Evolutionary conservation across 1,284 basidiomycete species (phyloP), one percentile per base, ranked within the genome.

Genomic region (Leccinum angustisporum): DNA sequence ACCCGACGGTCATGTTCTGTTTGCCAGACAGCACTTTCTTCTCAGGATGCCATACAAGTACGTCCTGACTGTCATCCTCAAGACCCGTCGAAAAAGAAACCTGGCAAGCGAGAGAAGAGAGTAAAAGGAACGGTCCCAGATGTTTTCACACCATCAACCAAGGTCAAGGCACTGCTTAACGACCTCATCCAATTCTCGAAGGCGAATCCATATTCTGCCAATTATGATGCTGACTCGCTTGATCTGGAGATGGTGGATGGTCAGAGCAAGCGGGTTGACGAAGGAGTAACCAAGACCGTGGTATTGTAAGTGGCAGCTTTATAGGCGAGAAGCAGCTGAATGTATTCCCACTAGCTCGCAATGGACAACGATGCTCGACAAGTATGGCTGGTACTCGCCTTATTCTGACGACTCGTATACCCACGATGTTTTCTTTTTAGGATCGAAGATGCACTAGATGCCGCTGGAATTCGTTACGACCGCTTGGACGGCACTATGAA

Each of bases 401-500:
- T 13, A 27, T 40, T 21, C 58, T 48, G 18, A 58, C 58, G 57
- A 50, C 51, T 46, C 30, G 18, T 54, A 27, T 60, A 53, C 68
- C 71, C 56, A 70, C 52, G 43, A 60, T 2, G 34, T 57, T 54
- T 60, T 52, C 59, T 38, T 46, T 67, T 65, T 61, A 86, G 93
- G 70, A 86, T 98, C 62, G 95, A 95, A 74, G 95, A 97, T 69
- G 95, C 95, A 34, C 79, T 98, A 38, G 88, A 92, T 66, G 81
- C 86, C 40, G 85, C 87, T 30, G 83, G 85, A 48, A 98, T 98
- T 71, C 84, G 84, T 30, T 97, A 93, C 73, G 91, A 94, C 69
- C 87, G 96, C 51, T 78, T 99, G 38, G 97, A 99, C 76, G 97
- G 97, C 0, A 94, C 93, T 1, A 99, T 98, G 93, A 92, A 92